Evolutionary conservation across 345 rosid genomes (phyloP).

Genomic region (Salix arbutifolia): DNA sequence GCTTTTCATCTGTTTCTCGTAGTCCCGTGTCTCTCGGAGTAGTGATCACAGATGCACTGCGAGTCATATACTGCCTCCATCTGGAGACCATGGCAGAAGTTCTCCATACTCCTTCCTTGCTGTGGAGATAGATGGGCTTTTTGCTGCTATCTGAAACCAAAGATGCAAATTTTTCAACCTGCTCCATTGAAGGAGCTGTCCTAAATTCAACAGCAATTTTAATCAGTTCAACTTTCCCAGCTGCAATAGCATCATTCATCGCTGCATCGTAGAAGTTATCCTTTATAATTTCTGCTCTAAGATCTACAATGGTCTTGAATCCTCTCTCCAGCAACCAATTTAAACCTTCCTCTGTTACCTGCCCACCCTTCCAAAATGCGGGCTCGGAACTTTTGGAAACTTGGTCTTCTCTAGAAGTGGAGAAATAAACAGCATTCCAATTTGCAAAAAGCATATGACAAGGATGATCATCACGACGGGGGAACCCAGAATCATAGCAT

Average conservation of each 20-base stretch:
- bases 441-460: slow-evolving; percentile 71
- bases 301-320: slow-evolving; percentile 78
- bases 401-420: slow-evolving; percentile 49
- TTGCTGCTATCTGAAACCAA: slow-evolving; percentile 66
- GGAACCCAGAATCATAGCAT: slow-evolving; percentile 84
- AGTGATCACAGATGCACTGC: slow-evolving; percentile 30
- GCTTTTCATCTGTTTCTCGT: slow-evolving; percentile 18
- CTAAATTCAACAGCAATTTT: slow-evolving; percentile 76
- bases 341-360: slow-evolving; percentile 81
- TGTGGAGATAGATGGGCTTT: slow-evolving; percentile 80
- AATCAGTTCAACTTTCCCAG: slow-evolving; percentile 58
- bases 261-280: slow-evolving; percentile 75
- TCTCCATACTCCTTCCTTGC: slow-evolving; percentile 93
- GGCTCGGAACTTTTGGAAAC: slow-evolving; percentile 48
- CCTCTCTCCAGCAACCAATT: slow-evolving; percentile 75
- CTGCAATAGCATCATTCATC: slow-evolving; percentile 51
- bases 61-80: slow-evolving; percentile 88
- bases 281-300: slow-evolving; percentile 72
- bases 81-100: slow-evolving; percentile 86
- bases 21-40: slow-evolving; percentile 16
- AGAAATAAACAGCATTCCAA: slow-evolving; percentile 70
- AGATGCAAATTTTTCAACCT: slow-evolving; percentile 88
- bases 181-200: slow-evolving; percentile 81
- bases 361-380: slow-evolving; percentile 94
- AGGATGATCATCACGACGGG: slow-evolving; percentile 63